Evolutionary conservation across 306 rosid genomes (phyloP).

Genomic region (Trifolium pratense): DNA sequence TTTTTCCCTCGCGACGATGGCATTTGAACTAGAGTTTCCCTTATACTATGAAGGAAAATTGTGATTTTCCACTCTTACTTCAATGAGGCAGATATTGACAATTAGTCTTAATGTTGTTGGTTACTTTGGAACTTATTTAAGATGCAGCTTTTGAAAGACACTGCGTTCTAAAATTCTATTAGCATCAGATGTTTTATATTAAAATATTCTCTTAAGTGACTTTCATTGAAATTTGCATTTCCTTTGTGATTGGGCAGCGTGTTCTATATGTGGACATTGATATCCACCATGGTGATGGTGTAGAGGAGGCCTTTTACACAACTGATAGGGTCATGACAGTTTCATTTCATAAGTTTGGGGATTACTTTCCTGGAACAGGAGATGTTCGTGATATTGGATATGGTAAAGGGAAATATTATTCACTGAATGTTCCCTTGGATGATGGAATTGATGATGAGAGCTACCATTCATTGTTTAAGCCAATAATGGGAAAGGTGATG

Average conservation of each 20-base stretch:
- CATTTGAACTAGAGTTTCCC: constrained; percentile 15
- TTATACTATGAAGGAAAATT: constrained; percentile 6
- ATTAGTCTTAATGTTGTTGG: constrained; percentile 11
- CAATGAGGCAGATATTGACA: constrained; percentile 15
- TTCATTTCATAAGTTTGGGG: constrained; percentile 61
- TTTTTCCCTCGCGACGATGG: not conserved
- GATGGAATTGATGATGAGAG: constrained; percentile 62
- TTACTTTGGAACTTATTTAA: constrained; percentile 20
- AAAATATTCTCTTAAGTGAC: constrained; percentile 24
- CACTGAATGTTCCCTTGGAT: constrained; percentile 55
- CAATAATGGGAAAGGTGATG: constrained; percentile 61
- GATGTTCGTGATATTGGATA: constrained; percentile 54
- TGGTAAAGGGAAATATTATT: constrained; percentile 55
- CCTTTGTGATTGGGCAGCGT: constrained; percentile 49
- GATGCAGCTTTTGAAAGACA: constrained; percentile 16
- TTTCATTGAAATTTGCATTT: constrained; percentile 34
- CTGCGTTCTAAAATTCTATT: constrained; percentile 8
- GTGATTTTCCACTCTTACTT: not conserved
- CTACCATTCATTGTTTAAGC: constrained; percentile 55
- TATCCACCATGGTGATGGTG: constrained; percentile 27
- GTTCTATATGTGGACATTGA: constrained; percentile 41
- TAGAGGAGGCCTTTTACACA: constrained; percentile 40
- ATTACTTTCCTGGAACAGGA: constrained; percentile 63
- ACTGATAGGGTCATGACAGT: constrained; percentile 64
- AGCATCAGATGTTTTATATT: not conserved